Base-by-base conservation (phyloP, 257 asterid genomes). In the Coffea eugenioides region DNA sequence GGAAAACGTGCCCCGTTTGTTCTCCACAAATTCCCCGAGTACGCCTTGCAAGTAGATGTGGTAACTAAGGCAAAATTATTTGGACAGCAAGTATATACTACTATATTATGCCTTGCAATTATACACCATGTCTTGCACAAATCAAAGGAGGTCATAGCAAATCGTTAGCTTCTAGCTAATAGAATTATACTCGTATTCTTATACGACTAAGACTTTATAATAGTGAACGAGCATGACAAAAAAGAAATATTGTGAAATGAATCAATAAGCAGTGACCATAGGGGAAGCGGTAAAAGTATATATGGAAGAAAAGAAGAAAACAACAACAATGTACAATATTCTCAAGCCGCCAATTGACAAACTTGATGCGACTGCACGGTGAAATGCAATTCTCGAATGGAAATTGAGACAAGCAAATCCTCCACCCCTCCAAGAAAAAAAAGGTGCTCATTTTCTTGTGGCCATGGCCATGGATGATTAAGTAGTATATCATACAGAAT, bases 1-100 rank as follows among this genome's bases (percentile, higher is more conserved):
- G 75, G 21, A 71, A 21, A 71, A 23, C 75, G 75, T 71, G 57
- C 75, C 75, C 59, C 39, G 10, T 71, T 71, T 21, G 36, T 11
- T 39, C 10, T 43, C 57, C 57, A 45, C 75, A 45, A 11, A 9
- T 69, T 41, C 18, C 69, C 2, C 43, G 20, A 31, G 34, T 31
- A 31, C 34, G 34, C 34, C 34, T 31, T 31, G 34, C 34, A 31
- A 31, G 34, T 31, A 31, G 34, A 31, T 31, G 34, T 31, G 34
- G 34, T 31, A 0, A 31, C 34, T 31, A 31, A 31, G 34, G 34
- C 34, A 31, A 31, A 31, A 31, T 31, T 31, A 31, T 31, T 31
- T 31, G 34, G 34, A 31, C 34, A 31, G 34, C 34, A 31, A 31
- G 34, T 31, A 31, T 31, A 31, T 0, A 31, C 34, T 31, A 31